Percentiles rank a stretch among this genome's conserved stretches.
phyloP scores from a whole-genome alignment of 176 grass and related monocot species.

The Avena sativa region DNA sequence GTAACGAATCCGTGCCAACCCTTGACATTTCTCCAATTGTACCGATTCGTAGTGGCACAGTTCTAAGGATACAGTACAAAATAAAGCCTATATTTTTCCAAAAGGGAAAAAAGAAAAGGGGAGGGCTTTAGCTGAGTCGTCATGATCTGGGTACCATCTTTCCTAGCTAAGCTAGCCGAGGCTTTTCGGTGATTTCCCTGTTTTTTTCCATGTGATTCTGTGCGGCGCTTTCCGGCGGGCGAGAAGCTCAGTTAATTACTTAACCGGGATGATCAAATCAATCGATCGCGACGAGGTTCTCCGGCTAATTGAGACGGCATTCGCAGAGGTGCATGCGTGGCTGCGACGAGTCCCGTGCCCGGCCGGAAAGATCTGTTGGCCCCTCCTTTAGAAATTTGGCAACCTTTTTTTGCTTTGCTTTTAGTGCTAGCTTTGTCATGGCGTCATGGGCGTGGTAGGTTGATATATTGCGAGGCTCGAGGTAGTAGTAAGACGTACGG shows the following conservation, averaged over 20 bases:
- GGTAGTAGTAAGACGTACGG: slow-evolving; percentile 25
- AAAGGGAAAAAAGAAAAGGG: neutral
- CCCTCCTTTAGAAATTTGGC: neutral
- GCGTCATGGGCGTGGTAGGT: neutral
- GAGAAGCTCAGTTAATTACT: neutral
- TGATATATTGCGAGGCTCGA: neutral
- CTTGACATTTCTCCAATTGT: too few relatives aligned
- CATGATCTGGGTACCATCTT: neutral
- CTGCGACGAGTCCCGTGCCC: slow-evolving; percentile 39
- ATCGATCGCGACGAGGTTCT: neutral
- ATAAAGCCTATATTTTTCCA: neutral
- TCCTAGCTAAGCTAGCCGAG: neutral
- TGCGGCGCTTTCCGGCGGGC: slow-evolving; percentile 13
- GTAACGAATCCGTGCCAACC: too few relatives aligned
- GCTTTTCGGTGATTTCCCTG: neutral
- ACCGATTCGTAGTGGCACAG: too few relatives aligned
- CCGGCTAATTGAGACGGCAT: neutral
- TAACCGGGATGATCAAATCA: neutral
- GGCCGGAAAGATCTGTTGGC: neutral
- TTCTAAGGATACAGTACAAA: too few relatives aligned
- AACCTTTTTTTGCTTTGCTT: neutral
- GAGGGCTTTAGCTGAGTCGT: neutral
- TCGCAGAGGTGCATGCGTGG: neutral
- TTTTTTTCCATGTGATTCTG: slow-evolving; percentile 17
- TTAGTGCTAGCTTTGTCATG: neutral